Evolutionary conservation across 129 eudicot species (phyloP).

Genomic region (Artemisia annua): DNA sequence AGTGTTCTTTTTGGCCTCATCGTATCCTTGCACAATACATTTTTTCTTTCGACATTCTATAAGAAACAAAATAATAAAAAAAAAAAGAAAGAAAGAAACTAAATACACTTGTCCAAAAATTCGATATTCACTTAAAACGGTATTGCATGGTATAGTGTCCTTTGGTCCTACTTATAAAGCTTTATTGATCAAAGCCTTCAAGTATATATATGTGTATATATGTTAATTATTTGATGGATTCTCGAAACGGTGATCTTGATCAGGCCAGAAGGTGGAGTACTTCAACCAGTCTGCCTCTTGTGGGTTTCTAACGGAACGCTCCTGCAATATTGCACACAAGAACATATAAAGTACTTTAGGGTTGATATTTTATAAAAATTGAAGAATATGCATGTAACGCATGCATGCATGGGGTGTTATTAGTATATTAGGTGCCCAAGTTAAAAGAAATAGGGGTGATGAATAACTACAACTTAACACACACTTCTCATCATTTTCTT

Average conservation of each 20-base stretch:
- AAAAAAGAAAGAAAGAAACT: background rate
- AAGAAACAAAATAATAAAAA: background rate
- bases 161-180: conserved; percentile 14
- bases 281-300: conserved; percentile 97
- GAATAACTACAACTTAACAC: background rate
- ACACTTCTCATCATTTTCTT: no score
- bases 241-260: conserved; percentile 94
- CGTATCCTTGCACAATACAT: background rate
- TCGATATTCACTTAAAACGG: conserved; percentile 14
- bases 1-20: background rate
- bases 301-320: conserved; percentile 56
- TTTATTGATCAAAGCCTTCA: conserved; percentile 15
- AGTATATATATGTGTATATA: background rate
- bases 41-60: background rate
- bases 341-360: conserved; percentile 16
- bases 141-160: conserved; percentile 1
- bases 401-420: background rate
- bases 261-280: conserved; percentile 94
- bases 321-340: conserved; percentile 50
- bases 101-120: conserved; percentile 27
- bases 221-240: conserved; percentile 17
- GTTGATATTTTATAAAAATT: conserved; percentile 16
- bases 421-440: background rate
- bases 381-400: background rate
- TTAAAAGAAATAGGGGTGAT: background rate